phyloP scores from a whole-genome alignment of 257 asterid species.

The Scutellaria galericulata region DNA sequence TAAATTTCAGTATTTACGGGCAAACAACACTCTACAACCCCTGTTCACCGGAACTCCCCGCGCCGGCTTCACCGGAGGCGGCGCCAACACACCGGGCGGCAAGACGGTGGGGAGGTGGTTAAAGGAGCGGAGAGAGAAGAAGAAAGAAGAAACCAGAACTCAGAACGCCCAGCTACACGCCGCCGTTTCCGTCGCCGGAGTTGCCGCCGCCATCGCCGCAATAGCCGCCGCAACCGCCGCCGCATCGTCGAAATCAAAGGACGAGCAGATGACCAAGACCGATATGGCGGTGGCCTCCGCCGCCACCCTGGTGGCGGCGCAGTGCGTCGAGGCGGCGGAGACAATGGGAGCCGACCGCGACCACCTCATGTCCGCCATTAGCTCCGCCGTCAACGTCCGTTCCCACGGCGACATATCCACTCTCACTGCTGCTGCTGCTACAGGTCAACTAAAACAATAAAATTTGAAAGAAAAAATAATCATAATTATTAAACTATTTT shows the following conservation, averaged over 20 bases:
- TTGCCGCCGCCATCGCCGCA: conserved; percentile 92
- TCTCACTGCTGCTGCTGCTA: conserved; percentile 97
- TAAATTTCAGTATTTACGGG: conserved; percentile 70
- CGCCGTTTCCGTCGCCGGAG: conserved; percentile 86
- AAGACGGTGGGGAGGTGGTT: conserved; percentile 96
- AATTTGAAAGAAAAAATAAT: not conserved
- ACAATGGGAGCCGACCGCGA: conserved; percentile 93
- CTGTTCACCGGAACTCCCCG: conserved; percentile 73
- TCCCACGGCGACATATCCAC: conserved; percentile 94
- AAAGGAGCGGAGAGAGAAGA: conserved; percentile 90
- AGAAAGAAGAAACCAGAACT: conserved; percentile 89
- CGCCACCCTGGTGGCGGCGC: conserved; percentile 93
- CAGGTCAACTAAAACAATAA: conserved; percentile 49
- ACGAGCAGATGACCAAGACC: conserved; percentile 78
- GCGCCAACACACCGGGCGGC: conserved; percentile 75
- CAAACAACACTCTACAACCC: conserved; percentile 90
- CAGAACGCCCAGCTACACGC: conserved; percentile 96
- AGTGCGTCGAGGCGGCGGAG: conserved; percentile 98
- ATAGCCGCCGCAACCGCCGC: conserved; percentile 95
- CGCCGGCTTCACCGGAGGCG: conserved; percentile 49
- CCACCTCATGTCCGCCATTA: conserved; percentile 84
- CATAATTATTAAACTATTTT: not conserved
- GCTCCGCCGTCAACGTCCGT: conserved; percentile 92
- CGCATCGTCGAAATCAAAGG: conserved; percentile 66
- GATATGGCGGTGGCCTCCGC: conserved; percentile 98